These are phyloP conservation scores for Neurospora cerealis DNA, from an alignment of 495 filamentous ascomycete genomes.

Conservation along the genomic window DNA sequence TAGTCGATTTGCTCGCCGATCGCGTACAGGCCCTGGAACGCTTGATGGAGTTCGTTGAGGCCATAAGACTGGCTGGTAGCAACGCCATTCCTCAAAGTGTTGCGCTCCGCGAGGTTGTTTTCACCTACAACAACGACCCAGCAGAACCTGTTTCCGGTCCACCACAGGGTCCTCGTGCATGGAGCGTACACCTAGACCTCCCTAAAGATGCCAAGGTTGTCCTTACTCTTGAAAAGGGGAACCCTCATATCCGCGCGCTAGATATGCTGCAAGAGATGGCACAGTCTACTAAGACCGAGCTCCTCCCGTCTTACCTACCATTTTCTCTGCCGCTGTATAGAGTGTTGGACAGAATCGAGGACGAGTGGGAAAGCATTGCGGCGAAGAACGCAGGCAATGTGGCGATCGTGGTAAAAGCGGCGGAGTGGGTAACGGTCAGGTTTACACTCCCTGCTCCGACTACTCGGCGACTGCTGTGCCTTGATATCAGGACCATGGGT, in stretches of 20 bases:
- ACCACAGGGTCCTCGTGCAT: constrained; percentile 11
- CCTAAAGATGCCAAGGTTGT: constrained; percentile 23
- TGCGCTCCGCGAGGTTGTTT: constrained; percentile 50
- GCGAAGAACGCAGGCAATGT: constrained; percentile 28
- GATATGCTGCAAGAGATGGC: constrained; percentile 52
- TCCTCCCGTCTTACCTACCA: constrained; percentile 30
- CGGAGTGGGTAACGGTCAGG: constrained; percentile 41
- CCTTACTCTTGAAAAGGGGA: constrained; percentile 50
- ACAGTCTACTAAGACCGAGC: constrained; percentile 36
- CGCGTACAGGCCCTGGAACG: constrained; percentile 53
- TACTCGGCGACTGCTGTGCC: constrained; percentile 18
- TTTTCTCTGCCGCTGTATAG: constrained; percentile 59
- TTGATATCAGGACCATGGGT: constrained; percentile 27
- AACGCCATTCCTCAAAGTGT: constrained; percentile 43
- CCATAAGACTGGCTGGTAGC: constrained; percentile 41
- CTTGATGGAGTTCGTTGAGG: constrained; percentile 54
- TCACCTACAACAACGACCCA: constrained; percentile 43
- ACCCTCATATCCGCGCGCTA: constrained; percentile 67
- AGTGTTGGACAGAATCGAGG: constrained; percentile 49
- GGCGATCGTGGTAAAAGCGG: constrained; percentile 29
- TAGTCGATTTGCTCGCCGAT: constrained; percentile 42
- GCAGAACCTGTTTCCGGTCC: not conserved
- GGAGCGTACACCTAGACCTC: constrained; percentile 31
- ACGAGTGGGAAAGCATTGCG: constrained; percentile 23
- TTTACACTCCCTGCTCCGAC: constrained; percentile 25